Base-by-base conservation (phyloP, 2,329 filamentous ascomycete genomes). In the Trichoderma endophyticum region DNA sequence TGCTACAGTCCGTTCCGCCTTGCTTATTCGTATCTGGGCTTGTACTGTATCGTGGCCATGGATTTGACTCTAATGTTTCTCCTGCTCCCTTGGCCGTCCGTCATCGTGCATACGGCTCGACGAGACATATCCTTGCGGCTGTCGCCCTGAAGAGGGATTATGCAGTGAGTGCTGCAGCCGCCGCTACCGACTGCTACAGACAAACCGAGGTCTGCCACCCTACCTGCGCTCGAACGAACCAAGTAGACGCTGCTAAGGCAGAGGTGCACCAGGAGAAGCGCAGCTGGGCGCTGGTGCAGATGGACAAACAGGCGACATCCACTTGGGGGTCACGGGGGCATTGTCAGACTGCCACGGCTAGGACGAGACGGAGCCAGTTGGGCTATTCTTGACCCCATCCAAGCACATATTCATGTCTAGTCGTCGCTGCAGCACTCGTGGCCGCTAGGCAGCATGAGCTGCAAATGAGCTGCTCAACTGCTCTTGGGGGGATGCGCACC, bases 311-410 rank as follows among this genome's bases (percentile, higher is more conserved):
- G 60, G 48, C 60, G 54, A 63, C 30, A 48, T 63, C 68, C 68
- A 71, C 60, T 56, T 57, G 48, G n/a, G 61, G 70, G 70, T 71
- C 70, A 71, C 63, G 70, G 63, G 63, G 59, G 63, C 70, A 62
- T 66, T 59, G 54, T 65, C 70, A 71, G 57, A 67, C 39, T 67
- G 63, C 63, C 70, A 61, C 51, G 28, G 59, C 62, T 24, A 61
- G 30, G 63, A 56, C 63, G 63, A 51, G 62, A 64, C 62, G 62
- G 43, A 66, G 43, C 63, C 30, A 32, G 65, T 60, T 60, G 56
- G 65, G 56, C 56, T 60, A 39, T 57, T 18, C 30, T 68, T 48
- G 65, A 60, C 65, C 65, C 65, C 65, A 34, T 68, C 56, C 54
- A 32, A 60, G 65, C 65, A 60, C 54, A 32, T 60, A 51, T 51